A percentile compares a stretch with the other conserved stretches of the same genome.
phyloP scores from a whole-genome alignment of 1,139 yeast species.

The Geotrichum siamense region DNA sequence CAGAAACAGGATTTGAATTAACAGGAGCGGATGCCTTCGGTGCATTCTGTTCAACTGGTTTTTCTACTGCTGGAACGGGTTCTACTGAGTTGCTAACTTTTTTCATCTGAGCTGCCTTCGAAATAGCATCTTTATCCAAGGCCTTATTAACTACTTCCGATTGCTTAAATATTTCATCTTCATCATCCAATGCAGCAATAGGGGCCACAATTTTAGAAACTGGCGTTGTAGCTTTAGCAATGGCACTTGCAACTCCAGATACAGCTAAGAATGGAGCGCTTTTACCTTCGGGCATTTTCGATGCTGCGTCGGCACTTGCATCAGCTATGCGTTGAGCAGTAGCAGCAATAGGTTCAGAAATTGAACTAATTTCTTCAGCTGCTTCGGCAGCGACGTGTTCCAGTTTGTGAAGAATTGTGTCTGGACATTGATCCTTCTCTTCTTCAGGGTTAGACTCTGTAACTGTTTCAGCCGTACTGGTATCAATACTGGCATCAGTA shows the following conservation, averaged over 20 bases:
- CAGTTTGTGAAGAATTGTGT: conserved; percentile 8
- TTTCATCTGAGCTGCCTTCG: conserved; percentile 3
- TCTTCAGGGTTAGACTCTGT: not conserved
- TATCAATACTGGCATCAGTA: conserved; percentile 1
- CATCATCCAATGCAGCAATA: conserved; percentile 15
- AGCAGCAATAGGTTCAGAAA: conserved; percentile 13
- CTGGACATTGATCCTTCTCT: not conserved
- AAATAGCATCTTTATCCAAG: not conserved
- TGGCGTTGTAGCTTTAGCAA: conserved; percentile 13
- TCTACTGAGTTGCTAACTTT: too few relatives aligned
- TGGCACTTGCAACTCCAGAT: conserved; percentile 14
- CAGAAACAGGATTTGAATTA: not conserved
- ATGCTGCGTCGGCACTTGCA: conserved; percentile 15
- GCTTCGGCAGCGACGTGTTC: conserved; percentile 14
- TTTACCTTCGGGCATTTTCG: conserved; percentile 9
- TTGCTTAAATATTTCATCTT: conserved; percentile 7
- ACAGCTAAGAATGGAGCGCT: conserved; percentile 16
- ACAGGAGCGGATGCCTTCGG: conserved; percentile 7
- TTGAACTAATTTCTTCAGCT: conserved; percentile 14
- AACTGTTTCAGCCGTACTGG: not conserved
- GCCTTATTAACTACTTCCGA: conserved; percentile 12
- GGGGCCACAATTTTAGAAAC: conserved; percentile 14
- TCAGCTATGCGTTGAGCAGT: conserved; percentile 8
- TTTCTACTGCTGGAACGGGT: conserved; percentile 5
- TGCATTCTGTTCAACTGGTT: conserved; percentile 3